Evolutionary conservation across 169 alveolate species (phyloP), one percentile per base, ranked within the genome.

Genomic region (Plasmodium malariae): DNA sequence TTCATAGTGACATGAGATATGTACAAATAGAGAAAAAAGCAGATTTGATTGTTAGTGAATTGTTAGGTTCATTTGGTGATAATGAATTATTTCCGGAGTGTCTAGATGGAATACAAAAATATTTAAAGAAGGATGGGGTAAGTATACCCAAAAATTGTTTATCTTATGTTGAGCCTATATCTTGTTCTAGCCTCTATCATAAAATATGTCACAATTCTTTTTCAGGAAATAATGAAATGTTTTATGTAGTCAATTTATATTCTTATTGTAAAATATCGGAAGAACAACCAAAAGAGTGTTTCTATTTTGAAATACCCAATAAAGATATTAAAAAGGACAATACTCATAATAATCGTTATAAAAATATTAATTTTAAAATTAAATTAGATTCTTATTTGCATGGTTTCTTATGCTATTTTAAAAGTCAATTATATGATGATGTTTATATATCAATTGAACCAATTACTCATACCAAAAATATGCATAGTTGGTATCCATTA

Each of bases 51-150:
- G 87, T 94, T 48, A 94, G 96, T 51, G 96, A 94, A 88, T 89
- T 94, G 34, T 45, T 94, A 28, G 96, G 96, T 4, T 88, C 96
- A 2, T 94, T 92, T 71, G 96, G 95, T 6, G 96, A 94, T 67
- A 94, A 94, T 55, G 96, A 94, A 59, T 85, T 94, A 37, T 92
- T 94, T 45, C 96, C 96, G 14, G 96, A 94, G 73, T 94, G 96
- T 54, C 63, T 94, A n/a, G 94, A 92, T 65, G 95, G 95, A 12
- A 62, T 94, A 24, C 87, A 94, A 80, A 71, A 76, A 51, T 88
- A 69, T n/a, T 83, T 92, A 48, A 71, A 92, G 24, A 67, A 54
- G 28, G 68, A 43, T 68, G 92, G 92, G 36, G 71, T 91, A 3
- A 69, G 91, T 83, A 93, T 94, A n/a, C 96, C 96, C 19, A 28